phyloP scores from a whole-genome alignment of 768 basidiomycete genomes.

The Termitomyces sp. region DNA sequence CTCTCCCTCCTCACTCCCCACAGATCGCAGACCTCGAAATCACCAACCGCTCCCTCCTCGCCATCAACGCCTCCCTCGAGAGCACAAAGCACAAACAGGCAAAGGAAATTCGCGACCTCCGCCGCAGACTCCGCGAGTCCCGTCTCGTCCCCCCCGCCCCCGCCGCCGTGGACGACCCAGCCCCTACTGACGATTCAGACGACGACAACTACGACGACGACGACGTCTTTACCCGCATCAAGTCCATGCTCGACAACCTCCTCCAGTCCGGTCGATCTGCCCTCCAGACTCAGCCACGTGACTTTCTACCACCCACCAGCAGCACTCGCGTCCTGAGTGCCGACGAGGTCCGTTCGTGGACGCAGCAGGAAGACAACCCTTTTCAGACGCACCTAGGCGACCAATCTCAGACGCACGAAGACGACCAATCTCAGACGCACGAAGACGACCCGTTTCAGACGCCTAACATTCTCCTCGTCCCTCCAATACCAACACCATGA shows the following conservation, averaged over 20 bases:
- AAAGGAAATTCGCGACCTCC: conserved; percentile 80
- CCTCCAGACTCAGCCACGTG: conserved; percentile 51
- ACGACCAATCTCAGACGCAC: no score
- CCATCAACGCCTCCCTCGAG: conserved; percentile 82
- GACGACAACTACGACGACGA: conserved; percentile 30
- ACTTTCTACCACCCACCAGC: conserved; percentile 42
- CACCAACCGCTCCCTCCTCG: conserved; percentile 78
- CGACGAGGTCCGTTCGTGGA: conserved; percentile 65
- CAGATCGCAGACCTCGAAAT: conserved; percentile 94
- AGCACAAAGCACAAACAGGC: conserved; percentile 74
- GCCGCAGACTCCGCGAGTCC: conserved; percentile 77
- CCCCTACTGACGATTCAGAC: conserved; percentile 6
- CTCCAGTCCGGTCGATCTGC: conserved; percentile 55
- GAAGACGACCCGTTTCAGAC: not conserved
- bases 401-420: no score
- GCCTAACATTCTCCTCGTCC: no score
- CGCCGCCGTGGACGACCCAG: conserved; percentile 40
- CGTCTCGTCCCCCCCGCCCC: conserved; percentile 67
- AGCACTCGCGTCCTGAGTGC: conserved; percentile 66
- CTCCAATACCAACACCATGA: not conserved
- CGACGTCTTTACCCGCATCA: conserved; percentile 38
- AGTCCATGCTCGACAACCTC: conserved; percentile 56
- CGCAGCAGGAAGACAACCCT: not conserved
- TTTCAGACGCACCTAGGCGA: no score
- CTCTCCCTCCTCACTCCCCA: not conserved